Conservation (phyloP, 768 basidiomycete genomes). For the Tylopilus subfusipes region DNA sequence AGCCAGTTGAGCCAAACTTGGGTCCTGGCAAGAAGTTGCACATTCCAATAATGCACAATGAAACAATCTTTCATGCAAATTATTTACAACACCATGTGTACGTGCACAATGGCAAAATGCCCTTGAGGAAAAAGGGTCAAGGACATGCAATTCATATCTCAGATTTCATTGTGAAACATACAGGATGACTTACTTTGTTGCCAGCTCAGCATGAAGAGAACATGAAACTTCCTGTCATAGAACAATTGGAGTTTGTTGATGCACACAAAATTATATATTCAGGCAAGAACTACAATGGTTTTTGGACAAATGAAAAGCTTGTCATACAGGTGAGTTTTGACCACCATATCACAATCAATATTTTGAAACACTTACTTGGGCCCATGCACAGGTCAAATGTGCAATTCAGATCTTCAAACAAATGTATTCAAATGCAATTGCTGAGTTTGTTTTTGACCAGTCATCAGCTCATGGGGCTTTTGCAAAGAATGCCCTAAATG, state of each 20-base stretch:
- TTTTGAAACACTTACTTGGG: neutral
- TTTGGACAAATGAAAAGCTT: neutral
- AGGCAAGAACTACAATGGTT: neutral
- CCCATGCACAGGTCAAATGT: neutral
- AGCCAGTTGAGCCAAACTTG: neutral
- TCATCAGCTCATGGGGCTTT: slow-evolving; percentile 26
- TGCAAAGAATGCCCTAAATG: slow-evolving; percentile 24
- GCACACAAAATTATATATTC: neutral
- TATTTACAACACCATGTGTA: slow-evolving; percentile 1
- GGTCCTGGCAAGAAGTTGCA: neutral
- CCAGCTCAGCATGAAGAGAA: neutral
- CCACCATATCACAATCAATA: too few relatives aligned
- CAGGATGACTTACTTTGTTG: slow-evolving; percentile 28
- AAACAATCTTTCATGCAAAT: slow-evolving; percentile 21
- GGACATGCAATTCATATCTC: slow-evolving; percentile 40
- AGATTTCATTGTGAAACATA: slow-evolving; percentile 37
- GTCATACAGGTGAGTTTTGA: neutral
- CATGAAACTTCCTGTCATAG: too few relatives aligned
- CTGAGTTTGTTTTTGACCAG: slow-evolving; percentile 7
- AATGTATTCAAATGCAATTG: neutral
- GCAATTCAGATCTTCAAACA: slow-evolving; percentile 31
- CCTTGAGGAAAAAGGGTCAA: slow-evolving; percentile 28
- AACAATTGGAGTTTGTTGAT: neutral
- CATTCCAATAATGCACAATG: slow-evolving; percentile 17
- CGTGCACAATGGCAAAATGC: slow-evolving; percentile 2